A percentile compares a stretch with the other conserved stretches of the same genome.
These are phyloP conservation scores for Penicillium sp. DNA, from an alignment of 2,329 filamentous ascomycete genomes.

Conservation along the genomic window DNA sequence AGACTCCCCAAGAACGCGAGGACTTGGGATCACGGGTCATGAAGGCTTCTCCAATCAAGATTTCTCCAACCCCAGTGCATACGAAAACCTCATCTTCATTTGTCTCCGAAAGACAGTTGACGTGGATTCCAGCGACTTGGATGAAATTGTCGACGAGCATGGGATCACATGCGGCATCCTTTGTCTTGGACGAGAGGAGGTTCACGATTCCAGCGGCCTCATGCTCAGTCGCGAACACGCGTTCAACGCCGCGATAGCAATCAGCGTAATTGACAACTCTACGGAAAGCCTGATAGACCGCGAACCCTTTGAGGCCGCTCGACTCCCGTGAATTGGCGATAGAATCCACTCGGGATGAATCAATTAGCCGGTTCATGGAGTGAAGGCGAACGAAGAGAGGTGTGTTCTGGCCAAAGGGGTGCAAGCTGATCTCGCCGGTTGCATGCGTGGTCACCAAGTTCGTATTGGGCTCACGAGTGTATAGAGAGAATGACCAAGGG, in stretches of 20 bases:
- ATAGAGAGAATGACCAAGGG: neutral
- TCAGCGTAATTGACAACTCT: constrained; percentile 1
- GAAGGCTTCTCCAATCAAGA: neutral
- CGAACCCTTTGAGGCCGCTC: neutral
- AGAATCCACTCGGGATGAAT: neutral
- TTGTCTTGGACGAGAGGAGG: neutral
- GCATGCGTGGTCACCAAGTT: neutral
- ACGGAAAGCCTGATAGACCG: neutral
- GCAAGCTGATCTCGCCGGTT: neutral
- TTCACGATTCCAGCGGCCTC: neutral
- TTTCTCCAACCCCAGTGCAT: neutral
- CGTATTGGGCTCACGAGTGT: neutral
- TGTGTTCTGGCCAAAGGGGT: neutral
- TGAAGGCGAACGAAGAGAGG: neutral
- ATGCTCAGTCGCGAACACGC: neutral
- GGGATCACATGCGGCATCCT: neutral
- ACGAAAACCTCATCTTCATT: neutral
- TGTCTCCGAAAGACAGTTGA: neutral
- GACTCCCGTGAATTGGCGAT: neutral
- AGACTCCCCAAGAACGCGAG: neutral
- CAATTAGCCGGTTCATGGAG: neutral
- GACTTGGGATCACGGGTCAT: neutral
- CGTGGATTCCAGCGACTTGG: constrained; percentile 1
- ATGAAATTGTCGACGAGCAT: constrained; percentile 1
- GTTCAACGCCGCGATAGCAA: neutral